Base-by-base conservation (phyloP, 1,284 basidiomycete genomes). In the Garcileccinum viscosum region DNA sequence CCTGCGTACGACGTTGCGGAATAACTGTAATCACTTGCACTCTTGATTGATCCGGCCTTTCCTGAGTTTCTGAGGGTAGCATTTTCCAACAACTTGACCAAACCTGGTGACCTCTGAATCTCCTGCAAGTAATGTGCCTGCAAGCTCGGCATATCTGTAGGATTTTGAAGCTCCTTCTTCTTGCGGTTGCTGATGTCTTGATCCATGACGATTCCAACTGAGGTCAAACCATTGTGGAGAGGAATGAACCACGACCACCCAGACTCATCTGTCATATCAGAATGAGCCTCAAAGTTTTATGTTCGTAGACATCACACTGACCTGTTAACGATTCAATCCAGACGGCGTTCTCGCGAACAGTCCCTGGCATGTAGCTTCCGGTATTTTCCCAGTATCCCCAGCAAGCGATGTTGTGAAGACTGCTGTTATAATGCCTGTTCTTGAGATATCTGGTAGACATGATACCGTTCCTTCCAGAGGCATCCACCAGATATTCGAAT, bases 331-430 rank as follows among this genome's bases (percentile, higher is more conserved):
- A 42, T 7, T 42, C 40, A 56, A 80, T 72, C 73, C 69, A 80
- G 12, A 74, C 68, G 1, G 77, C 75, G 60, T 76, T 77, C 50
- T 76, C 72, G 8, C 77, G 66, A 19, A 42, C 65, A 1, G 76
- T 77, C 1, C 76, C 63, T 15, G 67, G 68, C 64, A 37, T 76
- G 14, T 69, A 73, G 5, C 37, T 59, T 3, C 32, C 78, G 15
- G 78, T 75, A 19, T 80, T 83, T 22, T 72, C 81, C 86, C 87
- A 89, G 74, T 88, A 89, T 1, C 83, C 86, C 85, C 86, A 89
- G 42, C 75, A 77, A 0, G 87, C 87, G 59, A 87, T 73, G 62
- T 87, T 89, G 65, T 80, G 78, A 44, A 88, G 74, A 24, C 77
- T 80, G 63, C 83, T 75, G 68, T 83, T 85, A 72, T 84, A 83